Evolutionary conservation across 192 early-diverging fungal genomes (phyloP).

Genomic region (Pilaira anomala): DNA sequence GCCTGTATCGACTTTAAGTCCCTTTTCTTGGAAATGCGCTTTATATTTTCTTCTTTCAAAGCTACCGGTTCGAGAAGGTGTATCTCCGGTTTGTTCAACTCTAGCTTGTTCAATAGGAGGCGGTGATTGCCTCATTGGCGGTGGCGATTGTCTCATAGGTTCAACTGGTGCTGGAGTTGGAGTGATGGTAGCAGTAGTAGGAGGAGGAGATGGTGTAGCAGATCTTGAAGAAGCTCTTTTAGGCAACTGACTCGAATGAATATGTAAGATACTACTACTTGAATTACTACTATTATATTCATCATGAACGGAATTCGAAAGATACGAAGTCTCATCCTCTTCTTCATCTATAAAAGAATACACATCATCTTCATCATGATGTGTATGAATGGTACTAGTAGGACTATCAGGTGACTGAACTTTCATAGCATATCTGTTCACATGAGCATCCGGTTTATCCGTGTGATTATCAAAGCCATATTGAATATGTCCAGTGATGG

Average conservation of each 20-base stretch:
- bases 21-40: slow-evolving; percentile 6
- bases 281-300: not conserved
- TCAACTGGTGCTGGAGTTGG: not conserved
- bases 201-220: not conserved
- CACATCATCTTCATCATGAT: not conserved
- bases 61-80: not conserved
- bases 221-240: not conserved
- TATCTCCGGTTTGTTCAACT: not conserved
- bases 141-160: not conserved
- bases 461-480: slow-evolving; percentile 4
- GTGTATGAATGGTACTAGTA: not conserved
- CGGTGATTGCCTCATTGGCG: not conserved
- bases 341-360: not conserved
- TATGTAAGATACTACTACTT: too few species aligned
- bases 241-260: not conserved
- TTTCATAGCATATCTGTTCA: slow-evolving; percentile 1
- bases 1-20: slow-evolving; percentile 11
- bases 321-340: not conserved
- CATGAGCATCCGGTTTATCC: not conserved
- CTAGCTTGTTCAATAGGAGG: not conserved
- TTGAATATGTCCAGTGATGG: slow-evolving; percentile 29
- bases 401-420: slow-evolving; percentile 2
- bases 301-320: not conserved
- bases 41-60: slow-evolving; percentile 13
- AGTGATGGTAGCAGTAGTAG: not conserved